Percentiles rank a stretch among this genome's conserved stretches.
Evolutionary conservation across 2,329 filamentous ascomycete genomes (phyloP).

Genomic region (Aspergillus calidoustus): DNA sequence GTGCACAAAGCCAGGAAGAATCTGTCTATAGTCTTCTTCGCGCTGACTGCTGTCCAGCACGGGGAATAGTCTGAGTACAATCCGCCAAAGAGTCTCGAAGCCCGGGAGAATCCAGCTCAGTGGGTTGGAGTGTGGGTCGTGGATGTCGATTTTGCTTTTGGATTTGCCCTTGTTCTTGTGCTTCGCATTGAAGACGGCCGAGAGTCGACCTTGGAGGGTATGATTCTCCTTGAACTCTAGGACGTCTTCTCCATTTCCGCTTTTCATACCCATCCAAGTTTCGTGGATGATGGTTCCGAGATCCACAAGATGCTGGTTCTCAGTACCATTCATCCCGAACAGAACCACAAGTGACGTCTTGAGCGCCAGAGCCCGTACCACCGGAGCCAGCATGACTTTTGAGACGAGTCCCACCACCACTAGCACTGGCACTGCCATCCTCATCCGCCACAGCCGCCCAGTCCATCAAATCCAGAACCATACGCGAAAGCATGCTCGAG

Average conservation of each 20-base stretch:
- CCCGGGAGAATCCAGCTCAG: not conserved
- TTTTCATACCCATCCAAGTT: not conserved
- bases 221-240: not conserved
- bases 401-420: too few relatives aligned
- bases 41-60: not conserved
- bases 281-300: not conserved
- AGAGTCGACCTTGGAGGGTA: not conserved
- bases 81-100: not conserved
- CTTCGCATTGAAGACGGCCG: not conserved
- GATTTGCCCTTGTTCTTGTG: not conserved
- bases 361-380: not conserved
- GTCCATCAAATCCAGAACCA: not conserved
- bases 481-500: not conserved
- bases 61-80: not conserved
- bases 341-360: not conserved
- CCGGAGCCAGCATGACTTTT: not conserved
- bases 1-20: not conserved
- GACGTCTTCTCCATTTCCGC: not conserved
- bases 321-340: not conserved
- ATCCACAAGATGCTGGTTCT: not conserved
- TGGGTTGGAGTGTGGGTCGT: not conserved
- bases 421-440: too few relatives aligned
- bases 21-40: not conserved
- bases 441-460: too few relatives aligned
- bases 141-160: not conserved